These are phyloP conservation scores for Firmiana major DNA, from an alignment of 345 rosid species.

Conservation along the genomic window DNA sequence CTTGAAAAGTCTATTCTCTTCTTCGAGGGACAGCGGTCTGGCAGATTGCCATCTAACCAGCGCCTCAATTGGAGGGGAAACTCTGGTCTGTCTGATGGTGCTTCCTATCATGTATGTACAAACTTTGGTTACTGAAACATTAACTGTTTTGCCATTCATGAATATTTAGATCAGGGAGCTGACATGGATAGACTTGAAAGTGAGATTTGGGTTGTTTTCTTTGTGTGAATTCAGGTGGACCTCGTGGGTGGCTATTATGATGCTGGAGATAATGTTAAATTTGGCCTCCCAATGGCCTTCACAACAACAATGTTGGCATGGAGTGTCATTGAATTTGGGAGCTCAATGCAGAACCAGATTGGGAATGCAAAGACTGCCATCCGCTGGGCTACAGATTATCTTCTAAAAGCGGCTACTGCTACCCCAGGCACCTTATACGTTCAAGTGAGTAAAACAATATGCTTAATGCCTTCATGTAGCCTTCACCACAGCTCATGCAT, in stretches of 20 bases:
- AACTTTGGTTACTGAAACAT: not conserved
- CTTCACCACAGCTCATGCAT: not conserved
- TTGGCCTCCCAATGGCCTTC: constrained; percentile 79
- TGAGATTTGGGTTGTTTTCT: not conserved
- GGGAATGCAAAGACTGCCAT: constrained; percentile 50
- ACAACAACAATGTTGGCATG: constrained; percentile 66
- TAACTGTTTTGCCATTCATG: no score
- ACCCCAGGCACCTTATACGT: constrained; percentile 55
- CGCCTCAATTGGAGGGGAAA: constrained; percentile 53
- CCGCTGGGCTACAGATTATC: constrained; percentile 75
- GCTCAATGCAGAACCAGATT: constrained; percentile 46
- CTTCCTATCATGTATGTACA: constrained; percentile 39
- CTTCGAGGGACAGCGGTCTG: constrained; percentile 77
- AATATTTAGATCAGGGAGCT: no score
- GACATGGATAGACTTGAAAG: no score
- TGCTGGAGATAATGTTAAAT: constrained; percentile 80
- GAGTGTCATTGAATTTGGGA: constrained; percentile 74
- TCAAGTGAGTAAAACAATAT: constrained; percentile 38
- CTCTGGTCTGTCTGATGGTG: constrained; percentile 63
- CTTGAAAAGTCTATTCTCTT: constrained; percentile 62
- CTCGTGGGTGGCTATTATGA: constrained; percentile 77
- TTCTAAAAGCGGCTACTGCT: constrained; percentile 55
- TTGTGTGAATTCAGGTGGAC: constrained; percentile 45
- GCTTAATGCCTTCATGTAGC: not conserved
- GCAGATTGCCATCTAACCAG: constrained; percentile 54